Base-by-base conservation (phyloP, 1,139 yeast genomes). In the Entelexis paramagnoliae region DNA sequence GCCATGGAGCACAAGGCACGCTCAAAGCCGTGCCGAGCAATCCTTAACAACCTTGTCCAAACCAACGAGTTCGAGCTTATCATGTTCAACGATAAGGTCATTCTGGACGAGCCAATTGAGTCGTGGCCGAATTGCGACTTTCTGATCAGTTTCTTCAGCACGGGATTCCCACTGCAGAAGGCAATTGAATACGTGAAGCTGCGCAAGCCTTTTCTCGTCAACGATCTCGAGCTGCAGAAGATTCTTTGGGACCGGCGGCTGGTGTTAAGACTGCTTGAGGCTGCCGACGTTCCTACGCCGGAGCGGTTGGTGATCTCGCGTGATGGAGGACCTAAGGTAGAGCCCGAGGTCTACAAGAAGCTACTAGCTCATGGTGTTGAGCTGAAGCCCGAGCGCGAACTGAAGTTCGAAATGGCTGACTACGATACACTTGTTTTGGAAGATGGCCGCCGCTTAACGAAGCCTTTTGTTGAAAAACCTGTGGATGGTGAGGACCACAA, bases 71-170 rank as follows among this genome's bases (percentile, higher is more conserved):
- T 93, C 66, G 97, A 93, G 66, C 88, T 97, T 0, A 84, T 93
- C 29, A 88, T 91, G 53, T 93, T 93, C 71, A 98, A 98, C 53
- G 99, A 93, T 67, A 93, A 93, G 68, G 97, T 89, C 20, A 91
- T 93, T 48, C 72, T 93, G 52, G 98, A 93, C 68, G 98, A 93
- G 69, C 69, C 66, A 4, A 79, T 91, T 56, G 97, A 91, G 68
- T 87, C 88, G 65, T 91, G 99, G 98, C 99, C 98, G 32, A 87
- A 96, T 40, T 93, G 98, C 71, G 98, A 93, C 65, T 91, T 87
- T 63, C 74, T 93, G 58, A 86, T 91, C 56, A 82, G 93, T 61
- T 91, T 91, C 68, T 91, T 91, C 66, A 84, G 95, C n/a, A 79
- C 80, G 35, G 99, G 99, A 0, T 93, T 93, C 69, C 98, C 99